A percentile compares a stretch with the other conserved stretches of the same genome.
Evolutionary conservation across 140 eudicot species (phyloP).

Genomic region (Flaveria floridana): DNA sequence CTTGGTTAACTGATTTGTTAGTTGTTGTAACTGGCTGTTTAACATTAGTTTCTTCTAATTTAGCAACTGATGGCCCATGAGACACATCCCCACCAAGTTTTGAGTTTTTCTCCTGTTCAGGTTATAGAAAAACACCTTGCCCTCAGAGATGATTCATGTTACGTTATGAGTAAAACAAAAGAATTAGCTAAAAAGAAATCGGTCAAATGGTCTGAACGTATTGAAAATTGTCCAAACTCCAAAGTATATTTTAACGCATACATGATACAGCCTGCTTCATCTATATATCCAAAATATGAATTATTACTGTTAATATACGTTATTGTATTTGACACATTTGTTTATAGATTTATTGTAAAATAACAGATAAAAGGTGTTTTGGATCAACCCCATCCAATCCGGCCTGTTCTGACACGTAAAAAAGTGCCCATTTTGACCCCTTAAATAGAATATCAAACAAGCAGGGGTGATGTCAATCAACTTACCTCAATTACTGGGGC

Average conservation of each 20-base stretch:
- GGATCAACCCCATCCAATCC: not conserved
- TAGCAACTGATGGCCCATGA: constrained; percentile 32
- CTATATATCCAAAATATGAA: not conserved
- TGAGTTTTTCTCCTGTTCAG: constrained; percentile 39
- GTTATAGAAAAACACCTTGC: constrained; percentile 10
- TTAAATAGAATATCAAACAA: not conserved
- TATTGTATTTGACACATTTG: not conserved
- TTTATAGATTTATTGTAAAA: not conserved
- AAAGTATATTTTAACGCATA: not conserved
- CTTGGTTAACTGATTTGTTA: constrained; percentile 6
- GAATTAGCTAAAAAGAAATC: not conserved
- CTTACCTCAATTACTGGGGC: constrained; percentile 40
- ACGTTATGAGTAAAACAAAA: not conserved
- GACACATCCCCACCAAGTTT: constrained; percentile 32
- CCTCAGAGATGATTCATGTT: constrained; percentile 10
- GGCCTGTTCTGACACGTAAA: not conserved
- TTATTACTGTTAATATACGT: not conserved
- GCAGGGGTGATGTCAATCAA: not conserved
- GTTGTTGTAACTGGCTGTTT: constrained; percentile 24
- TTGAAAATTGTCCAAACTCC: not conserved
- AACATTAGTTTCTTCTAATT: constrained; percentile 28
- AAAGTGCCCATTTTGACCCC: not conserved
- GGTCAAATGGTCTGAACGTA: not conserved
- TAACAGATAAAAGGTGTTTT: not conserved
- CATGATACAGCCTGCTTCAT: not conserved